A percentile compares a stretch with the other conserved stretches of the same genome.
Evolutionary conservation across 352 stramenopile species (phyloP).

Genomic region (Phytophthora melonis): DNA sequence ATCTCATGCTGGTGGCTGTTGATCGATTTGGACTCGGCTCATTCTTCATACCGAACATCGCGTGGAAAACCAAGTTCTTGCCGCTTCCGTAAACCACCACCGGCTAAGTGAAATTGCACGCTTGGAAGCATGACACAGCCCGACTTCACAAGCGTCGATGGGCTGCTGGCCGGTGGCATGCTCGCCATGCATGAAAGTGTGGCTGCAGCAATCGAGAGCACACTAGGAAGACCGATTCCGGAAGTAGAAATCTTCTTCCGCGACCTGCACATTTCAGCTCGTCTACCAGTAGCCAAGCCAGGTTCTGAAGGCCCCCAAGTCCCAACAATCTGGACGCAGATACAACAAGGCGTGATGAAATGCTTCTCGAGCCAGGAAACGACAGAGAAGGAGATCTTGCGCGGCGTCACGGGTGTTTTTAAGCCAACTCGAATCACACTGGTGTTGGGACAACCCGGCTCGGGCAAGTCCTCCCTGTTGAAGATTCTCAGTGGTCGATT

Average conservation of each 20-base stretch:
- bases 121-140: slow-evolving; percentile 12
- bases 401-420: slow-evolving; percentile 46
- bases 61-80: not conserved
- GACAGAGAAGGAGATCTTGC: slow-evolving; percentile 52
- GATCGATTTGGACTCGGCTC: not conserved
- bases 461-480: slow-evolving; percentile 54
- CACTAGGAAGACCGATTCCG: slow-evolving; percentile 51
- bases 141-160: slow-evolving; percentile 51
- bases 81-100: not conserved
- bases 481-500: slow-evolving; percentile 55
- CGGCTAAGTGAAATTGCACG: not conserved
- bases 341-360: slow-evolving; percentile 33
- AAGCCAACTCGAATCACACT: slow-evolving; percentile 49
- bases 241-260: slow-evolving; percentile 65
- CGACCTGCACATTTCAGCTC: slow-evolving; percentile 55
- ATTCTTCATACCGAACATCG: not conserved
- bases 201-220: slow-evolving; percentile 48
- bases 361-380: slow-evolving; percentile 36
- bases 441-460: slow-evolving; percentile 48
- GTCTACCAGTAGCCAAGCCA: slow-evolving; percentile 25
- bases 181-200: slow-evolving; percentile 65
- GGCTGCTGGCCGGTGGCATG: slow-evolving; percentile 52
- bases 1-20: not conserved
- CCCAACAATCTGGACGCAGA: slow-evolving; percentile 39
- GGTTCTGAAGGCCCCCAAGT: slow-evolving; percentile 40